phyloP scores from a whole-genome alignment of 176 grass and related monocot genomes.

The Tillandsia leiboldiana region DNA sequence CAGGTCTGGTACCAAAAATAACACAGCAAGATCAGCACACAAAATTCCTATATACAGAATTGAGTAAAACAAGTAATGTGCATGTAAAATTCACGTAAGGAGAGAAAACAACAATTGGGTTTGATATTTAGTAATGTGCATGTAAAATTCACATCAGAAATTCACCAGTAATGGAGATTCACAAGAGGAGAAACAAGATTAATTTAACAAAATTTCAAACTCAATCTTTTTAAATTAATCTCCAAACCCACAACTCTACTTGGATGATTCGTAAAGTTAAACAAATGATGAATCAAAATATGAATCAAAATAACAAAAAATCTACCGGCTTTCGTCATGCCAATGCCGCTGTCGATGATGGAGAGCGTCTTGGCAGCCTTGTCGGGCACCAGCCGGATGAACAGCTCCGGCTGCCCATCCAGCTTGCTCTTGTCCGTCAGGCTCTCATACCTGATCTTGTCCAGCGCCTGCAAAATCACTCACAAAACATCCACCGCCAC shows the following conservation, averaged over 20 bases:
- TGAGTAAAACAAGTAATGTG: too few relatives aligned
- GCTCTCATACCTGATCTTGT: slow-evolving; percentile 34
- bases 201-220: too few relatives aligned
- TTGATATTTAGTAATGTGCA: neutral
- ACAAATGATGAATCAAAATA: neutral
- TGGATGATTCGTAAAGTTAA: too few relatives aligned
- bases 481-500: neutral
- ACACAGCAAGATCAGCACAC: too few relatives aligned
- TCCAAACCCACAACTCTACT: too few relatives aligned
- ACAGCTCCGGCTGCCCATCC: slow-evolving; percentile 34
- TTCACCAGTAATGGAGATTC: too few relatives aligned
- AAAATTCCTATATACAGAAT: too few relatives aligned
- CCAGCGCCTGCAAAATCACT: slow-evolving; percentile 18
- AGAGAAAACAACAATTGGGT: too few relatives aligned
- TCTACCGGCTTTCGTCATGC: slow-evolving; percentile 29
- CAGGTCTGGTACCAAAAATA: slow-evolving; percentile 4
- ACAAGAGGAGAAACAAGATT: neutral
- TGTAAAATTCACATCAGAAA: neutral
- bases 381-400: slow-evolving; percentile 30
- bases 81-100: too few relatives aligned
- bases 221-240: too few relatives aligned
- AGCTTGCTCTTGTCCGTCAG: slow-evolving; percentile 36
- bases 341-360: slow-evolving; percentile 33
- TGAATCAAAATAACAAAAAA: neutral
- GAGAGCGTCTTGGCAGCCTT: slow-evolving; percentile 26